phyloP scores from a whole-genome alignment of 768 basidiomycete species.

The Coprinellus aureogranulatus region DNA sequence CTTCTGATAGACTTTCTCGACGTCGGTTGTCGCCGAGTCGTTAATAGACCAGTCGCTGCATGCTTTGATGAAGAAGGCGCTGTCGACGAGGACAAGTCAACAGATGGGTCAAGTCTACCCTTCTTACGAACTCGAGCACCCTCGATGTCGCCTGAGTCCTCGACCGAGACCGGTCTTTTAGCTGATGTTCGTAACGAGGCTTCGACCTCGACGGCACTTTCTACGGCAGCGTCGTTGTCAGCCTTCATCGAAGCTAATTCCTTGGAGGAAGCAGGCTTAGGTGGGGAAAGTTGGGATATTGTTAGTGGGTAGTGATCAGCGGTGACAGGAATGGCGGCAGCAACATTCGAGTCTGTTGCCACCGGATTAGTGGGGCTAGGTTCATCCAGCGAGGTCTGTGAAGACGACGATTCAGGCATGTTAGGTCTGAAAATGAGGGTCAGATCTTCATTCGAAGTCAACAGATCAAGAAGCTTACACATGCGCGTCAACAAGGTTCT shows the following conservation, averaged over 20 bases:
- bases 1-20: conserved; percentile 30
- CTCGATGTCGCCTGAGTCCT: neutral
- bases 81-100: conserved; percentile 3
- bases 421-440: neutral
- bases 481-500: conserved; percentile 33
- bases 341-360: neutral
- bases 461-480: conserved; percentile 21
- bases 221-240: conserved; percentile 24
- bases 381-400: neutral
- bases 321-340: neutral
- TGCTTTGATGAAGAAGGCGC: conserved; percentile 1
- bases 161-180: conserved; percentile 45
- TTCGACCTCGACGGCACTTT: conserved; percentile 8
- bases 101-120: neutral
- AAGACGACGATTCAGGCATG: neutral
- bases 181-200: conserved; percentile 6
- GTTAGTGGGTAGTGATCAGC: conserved; percentile 31
- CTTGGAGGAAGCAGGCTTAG: conserved; percentile 14
- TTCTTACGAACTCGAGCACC: conserved; percentile 10
- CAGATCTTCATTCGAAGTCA: conserved; percentile 37
- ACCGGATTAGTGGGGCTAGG: conserved; percentile 8
- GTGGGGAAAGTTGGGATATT: conserved; percentile 53
- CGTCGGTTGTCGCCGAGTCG: neutral
- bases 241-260: neutral
- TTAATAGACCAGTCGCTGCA: neutral